Conservation (phyloP, 306 rosid genomes). For the Coriaria nepalensis region DNA sequence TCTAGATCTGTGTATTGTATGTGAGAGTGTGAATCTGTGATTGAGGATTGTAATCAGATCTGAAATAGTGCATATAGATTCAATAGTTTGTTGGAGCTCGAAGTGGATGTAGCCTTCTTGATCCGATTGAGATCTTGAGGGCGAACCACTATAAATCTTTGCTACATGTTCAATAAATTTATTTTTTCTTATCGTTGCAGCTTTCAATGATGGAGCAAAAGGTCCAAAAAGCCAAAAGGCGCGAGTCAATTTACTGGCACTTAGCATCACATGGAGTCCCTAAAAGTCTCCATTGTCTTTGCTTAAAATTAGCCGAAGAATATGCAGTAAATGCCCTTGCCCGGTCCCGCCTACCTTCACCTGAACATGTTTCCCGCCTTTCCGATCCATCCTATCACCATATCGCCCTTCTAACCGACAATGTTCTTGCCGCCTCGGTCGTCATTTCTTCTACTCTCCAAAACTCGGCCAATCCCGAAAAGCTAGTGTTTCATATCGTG, state of each 20-base stretch:
- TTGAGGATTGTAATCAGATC: no score
- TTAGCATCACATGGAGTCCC: slow-evolving; percentile 88
- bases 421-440: slow-evolving; percentile 82
- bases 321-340: slow-evolving; percentile 71
- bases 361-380: slow-evolving; percentile 64
- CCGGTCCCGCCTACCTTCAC: slow-evolving; percentile 69
- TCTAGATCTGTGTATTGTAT: no score
- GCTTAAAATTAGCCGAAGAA: slow-evolving; percentile 79
- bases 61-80: no score
- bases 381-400: slow-evolving; percentile 57
- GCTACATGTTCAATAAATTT: no score
- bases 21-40: no score
- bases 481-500: slow-evolving; percentile 65
- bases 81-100: no score
- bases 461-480: slow-evolving; percentile 56
- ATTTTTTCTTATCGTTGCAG: slow-evolving; percentile 29
- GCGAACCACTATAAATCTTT: no score
- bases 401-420: slow-evolving; percentile 69
- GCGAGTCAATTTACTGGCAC: slow-evolving; percentile 75
- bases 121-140: no score
- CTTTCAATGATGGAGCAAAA: slow-evolving; percentile 64
- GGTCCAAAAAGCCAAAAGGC: slow-evolving; percentile 55
- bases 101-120: no score
- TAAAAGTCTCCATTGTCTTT: slow-evolving; percentile 62
- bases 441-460: slow-evolving; percentile 59